Evolutionary conservation across 768 basidiomycete genomes (phyloP), one percentile per base, ranked within the genome.

Genomic region (Lactifluus rugatus): DNA sequence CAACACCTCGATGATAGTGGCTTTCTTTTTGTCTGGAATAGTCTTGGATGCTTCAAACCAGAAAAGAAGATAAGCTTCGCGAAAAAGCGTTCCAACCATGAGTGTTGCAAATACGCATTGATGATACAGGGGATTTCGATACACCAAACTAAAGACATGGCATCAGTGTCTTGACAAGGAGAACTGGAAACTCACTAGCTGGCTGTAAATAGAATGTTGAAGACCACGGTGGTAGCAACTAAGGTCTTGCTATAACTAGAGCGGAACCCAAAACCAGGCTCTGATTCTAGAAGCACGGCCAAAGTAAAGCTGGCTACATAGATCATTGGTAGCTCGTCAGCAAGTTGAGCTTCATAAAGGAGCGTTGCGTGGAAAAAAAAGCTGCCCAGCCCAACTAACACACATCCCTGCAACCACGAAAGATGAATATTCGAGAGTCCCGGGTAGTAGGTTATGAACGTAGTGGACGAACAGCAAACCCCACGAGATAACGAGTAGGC

Each of bases 291-390:
- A 17, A 84, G 69, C 34, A 87, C 69, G 68, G 78, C 84, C 19
- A 81, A 69, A 62, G 79, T 76, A 70, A 82, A 81, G 41, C 80
- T 80, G 5, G 79, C 78, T 54, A 84, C 80, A 66, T 84, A 88
- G 55, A 89, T 79, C 88, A 91, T 90, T 2, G 87, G 88, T 9
- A 92, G 73, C 67, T 92, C 89, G 64, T 92, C 89, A 36, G 85
- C 83, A 53, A 88, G 78, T 66, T 92, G 89, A 10, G 87, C 87
- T 62, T 82, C 78, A 69, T 82, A 92, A 39, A 80, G 73, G 31
- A 92, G 73, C 2, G 85, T 89, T 11, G 85, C 84, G 62, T 92
- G 89, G 68, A 92, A 92, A 48, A 82, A 79, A 65, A 84, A 82
- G 66, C 85, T 87, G 19, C 89, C 88, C 13, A 87, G 59, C n/a